Evolutionary conservation across 2,329 filamentous ascomycete genomes (phyloP), one percentile per base, ranked within the genome.

Genomic region (Pezicula carpinea): DNA sequence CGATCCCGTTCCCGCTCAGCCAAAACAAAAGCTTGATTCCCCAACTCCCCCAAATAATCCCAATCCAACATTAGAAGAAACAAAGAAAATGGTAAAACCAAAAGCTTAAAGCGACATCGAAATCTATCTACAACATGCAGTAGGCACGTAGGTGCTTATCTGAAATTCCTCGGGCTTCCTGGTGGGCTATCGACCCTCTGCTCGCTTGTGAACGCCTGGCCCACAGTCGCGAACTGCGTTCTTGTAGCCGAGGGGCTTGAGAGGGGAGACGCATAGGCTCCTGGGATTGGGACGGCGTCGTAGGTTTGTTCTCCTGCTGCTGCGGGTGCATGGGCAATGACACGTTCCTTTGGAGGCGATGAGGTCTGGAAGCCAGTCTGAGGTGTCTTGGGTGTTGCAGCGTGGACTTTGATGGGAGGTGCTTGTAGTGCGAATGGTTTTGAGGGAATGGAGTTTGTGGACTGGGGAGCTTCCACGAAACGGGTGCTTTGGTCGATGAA

Each of bases 271-370:
- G 77, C 72, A 63, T 96, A 96, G 0, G 90, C 87, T 5, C 87
- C 87, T 0, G 92, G 92, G 50, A 96, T 96, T 1, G 91, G 89
- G 26, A 96, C 92, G 18, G 85, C 73, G 11, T 84, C 91, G 66
- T 96, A 96, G 41, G 83, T 81, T 58, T 86, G 81, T 75, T 96
- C 92, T 40, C 90, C 87, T 0, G 87, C 83, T 8, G 87, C 86
- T 21, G 82, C 77, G 10, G 77, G 78, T 15, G 83, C 82, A 56
- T 89, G 87, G 42, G 83, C 74, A 55, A 83, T 57, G 76, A 72
- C 42, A 66, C 61, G 11, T 66, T 64, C 46, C 57, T 56, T 51
- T 35, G 56, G 49, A 47, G 59, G 55, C 43, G 57, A 51, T n/a
- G 57, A 47, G 5, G 62, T 58, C 18, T 77, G 74, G 64, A 93